Conservation (phyloP, 768 basidiomycete species). For the Hericium rajendrae region DNA sequence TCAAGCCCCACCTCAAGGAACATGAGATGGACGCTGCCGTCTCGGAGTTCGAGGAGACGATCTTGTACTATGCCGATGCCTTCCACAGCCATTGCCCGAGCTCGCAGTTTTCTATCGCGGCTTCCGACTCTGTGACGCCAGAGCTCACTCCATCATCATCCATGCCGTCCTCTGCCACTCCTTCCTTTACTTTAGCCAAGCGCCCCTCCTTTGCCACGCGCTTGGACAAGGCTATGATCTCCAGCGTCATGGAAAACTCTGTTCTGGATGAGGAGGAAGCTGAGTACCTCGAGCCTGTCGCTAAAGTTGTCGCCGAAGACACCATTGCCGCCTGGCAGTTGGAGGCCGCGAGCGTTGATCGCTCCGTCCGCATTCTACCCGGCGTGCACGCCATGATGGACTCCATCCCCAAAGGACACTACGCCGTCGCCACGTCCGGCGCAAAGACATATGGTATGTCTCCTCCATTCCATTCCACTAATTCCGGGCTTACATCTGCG, state of each 20-base stretch:
- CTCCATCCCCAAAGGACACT: constrained; percentile 54
- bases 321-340: constrained; percentile 41
- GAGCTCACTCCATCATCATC: constrained; percentile 30
- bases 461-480: background rate
- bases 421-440: constrained; percentile 66
- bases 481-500: constrained; percentile 6
- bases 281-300: background rate
- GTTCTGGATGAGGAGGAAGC: background rate
- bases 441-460: constrained; percentile 54
- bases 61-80: constrained; percentile 59
- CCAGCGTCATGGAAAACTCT: background rate
- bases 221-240: background rate
- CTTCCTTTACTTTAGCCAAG: constrained; percentile 20
- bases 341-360: constrained; percentile 47
- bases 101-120: constrained; percentile 21
- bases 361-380: constrained; percentile 61
- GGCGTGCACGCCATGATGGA: constrained; percentile 58
- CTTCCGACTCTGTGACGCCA: constrained; percentile 27
- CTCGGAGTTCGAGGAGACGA: constrained; percentile 51
- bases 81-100: constrained; percentile 35
- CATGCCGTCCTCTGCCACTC: constrained; percentile 31
- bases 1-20: constrained; percentile 44
- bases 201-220: background rate
- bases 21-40: constrained; percentile 53
- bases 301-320: constrained; percentile 6